A percentile compares a stretch with the other conserved stretches of the same genome.
phyloP scores from a whole-genome alignment of 345 rosid species.

The Ceriops tagal region DNA sequence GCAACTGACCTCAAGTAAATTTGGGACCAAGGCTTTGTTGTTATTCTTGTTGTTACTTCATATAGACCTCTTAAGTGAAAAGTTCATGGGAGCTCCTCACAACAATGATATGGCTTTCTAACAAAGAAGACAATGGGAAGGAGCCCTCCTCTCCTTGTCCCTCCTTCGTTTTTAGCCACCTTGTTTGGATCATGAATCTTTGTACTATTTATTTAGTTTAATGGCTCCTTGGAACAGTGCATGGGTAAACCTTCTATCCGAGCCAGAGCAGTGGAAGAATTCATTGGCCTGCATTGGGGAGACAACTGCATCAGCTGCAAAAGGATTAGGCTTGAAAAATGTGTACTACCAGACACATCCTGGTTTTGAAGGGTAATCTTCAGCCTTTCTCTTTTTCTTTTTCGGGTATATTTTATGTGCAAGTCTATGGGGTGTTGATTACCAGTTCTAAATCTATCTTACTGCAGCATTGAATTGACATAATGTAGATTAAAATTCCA shows the following conservation, averaged over 20 bases:
- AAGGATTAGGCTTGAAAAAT: slow-evolving; percentile 60
- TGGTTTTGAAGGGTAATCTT: slow-evolving; percentile 83
- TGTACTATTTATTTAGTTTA: slow-evolving; percentile 2
- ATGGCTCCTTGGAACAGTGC: slow-evolving; percentile 47
- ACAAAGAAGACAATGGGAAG: no score
- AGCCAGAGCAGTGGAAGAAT: slow-evolving; percentile 51
- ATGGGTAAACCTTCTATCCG: slow-evolving; percentile 65
- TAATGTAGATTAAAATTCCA: background rate
- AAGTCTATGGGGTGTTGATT: background rate
- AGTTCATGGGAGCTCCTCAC: no score
- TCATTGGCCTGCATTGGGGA: slow-evolving; percentile 90
- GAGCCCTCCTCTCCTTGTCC: background rate
- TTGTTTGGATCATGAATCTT: background rate
- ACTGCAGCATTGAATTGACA: background rate
- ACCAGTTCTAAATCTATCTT: background rate
- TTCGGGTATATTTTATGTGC: background rate
- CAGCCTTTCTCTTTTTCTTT: background rate
- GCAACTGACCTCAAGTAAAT: no score
- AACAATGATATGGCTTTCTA: no score
- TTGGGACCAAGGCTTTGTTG: no score
- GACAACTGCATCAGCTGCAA: slow-evolving; percentile 88
- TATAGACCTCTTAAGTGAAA: no score
- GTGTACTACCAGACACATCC: slow-evolving; percentile 74
- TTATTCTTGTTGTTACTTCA: no score
- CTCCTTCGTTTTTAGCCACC: slow-evolving; percentile 5